Percentiles rank a stretch among this genome's conserved stretches.
phyloP scores from a whole-genome alignment of 1,284 basidiomycete genomes.

The Ustilago loliicola region DNA sequence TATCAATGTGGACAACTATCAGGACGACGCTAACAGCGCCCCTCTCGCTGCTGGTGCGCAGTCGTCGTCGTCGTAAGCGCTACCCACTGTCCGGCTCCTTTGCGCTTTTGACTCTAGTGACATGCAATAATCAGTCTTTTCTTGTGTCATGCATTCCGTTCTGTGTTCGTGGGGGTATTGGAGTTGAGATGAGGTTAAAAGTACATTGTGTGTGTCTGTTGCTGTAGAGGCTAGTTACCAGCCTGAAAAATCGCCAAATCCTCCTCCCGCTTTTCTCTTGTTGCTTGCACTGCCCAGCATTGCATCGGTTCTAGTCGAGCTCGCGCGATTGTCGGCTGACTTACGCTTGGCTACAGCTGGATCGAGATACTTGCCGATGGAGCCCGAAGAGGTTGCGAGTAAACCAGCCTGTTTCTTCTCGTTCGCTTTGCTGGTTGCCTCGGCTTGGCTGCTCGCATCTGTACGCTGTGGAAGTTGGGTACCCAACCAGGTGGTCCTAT shows the following conservation, averaged over 20 bases:
- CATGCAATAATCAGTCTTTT: neutral
- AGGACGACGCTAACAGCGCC: slow-evolving; percentile 15
- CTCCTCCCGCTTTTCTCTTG: slow-evolving; percentile 40
- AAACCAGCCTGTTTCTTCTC: neutral
- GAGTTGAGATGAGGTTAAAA: neutral
- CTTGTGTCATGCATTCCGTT: neutral
- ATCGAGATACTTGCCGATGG: slow-evolving; percentile 46
- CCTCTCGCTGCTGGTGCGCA: neutral
- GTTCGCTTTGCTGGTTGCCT: neutral
- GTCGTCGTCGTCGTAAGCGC: no score
- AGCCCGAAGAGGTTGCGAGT: slow-evolving; percentile 9
- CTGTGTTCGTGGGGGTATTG: neutral
- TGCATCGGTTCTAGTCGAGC: no score
- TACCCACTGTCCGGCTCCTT: no score
- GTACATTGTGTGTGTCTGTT: neutral
- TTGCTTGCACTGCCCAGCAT: neutral
- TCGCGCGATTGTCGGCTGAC: neutral
- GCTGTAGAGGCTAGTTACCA: slow-evolving; percentile 49
- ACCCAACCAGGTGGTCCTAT: slow-evolving; percentile 66
- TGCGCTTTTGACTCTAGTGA: no score
- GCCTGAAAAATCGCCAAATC: slow-evolving; percentile 63
- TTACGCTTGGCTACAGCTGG: neutral
- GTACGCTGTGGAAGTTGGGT: slow-evolving; percentile 28
- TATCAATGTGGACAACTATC: slow-evolving; percentile 79
- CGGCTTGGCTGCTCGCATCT: neutral